Percentiles rank a stretch among this genome's conserved stretches.
These are phyloP conservation scores for Fusarium sp. DNA, from an alignment of 2,329 filamentous ascomycete genomes.

Conservation along the genomic window DNA sequence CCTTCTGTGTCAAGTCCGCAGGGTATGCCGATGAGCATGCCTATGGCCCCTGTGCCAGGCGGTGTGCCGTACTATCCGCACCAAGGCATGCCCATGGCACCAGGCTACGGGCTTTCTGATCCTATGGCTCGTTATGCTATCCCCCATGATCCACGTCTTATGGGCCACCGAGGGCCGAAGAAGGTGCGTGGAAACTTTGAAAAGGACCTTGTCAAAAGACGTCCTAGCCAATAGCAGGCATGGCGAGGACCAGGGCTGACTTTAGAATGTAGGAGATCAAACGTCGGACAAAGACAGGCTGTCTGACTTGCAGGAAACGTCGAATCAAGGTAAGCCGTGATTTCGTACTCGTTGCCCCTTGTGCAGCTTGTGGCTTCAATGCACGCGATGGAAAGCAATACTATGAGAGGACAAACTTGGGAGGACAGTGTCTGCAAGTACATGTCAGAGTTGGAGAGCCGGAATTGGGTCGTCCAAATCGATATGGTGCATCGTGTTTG, in stretches of 20 bases:
- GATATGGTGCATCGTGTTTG: slow-evolving; percentile 37
- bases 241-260: slow-evolving; percentile 31
- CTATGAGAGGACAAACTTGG: slow-evolving; percentile 20
- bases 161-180: slow-evolving; percentile 64
- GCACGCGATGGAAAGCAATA: slow-evolving; percentile 20
- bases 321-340: slow-evolving; percentile 67
- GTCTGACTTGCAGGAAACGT: slow-evolving; percentile 69
- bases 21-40: slow-evolving; percentile 53
- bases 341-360: slow-evolving; percentile 38
- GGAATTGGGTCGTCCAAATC: slow-evolving; percentile 20
- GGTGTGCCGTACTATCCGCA: slow-evolving; percentile 58
- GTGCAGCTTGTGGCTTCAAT: slow-evolving; percentile 15
- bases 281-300: slow-evolving; percentile 71
- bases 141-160: slow-evolving; percentile 60
- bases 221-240: not conserved
- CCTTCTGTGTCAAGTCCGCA: slow-evolving; percentile 48
- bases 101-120: slow-evolving; percentile 58
- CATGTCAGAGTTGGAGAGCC: slow-evolving; percentile 18
- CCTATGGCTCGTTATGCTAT: slow-evolving; percentile 59
- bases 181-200: slow-evolving; percentile 59
- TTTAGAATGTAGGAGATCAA: slow-evolving; percentile 65
- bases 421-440: slow-evolving; percentile 24
- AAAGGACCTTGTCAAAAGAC: not conserved
- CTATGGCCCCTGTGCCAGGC: slow-evolving; percentile 44
- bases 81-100: slow-evolving; percentile 50